phyloP scores from a whole-genome alignment of 2,329 filamentous ascomycete species.

The Ceratocystis diversiconidia region DNA sequence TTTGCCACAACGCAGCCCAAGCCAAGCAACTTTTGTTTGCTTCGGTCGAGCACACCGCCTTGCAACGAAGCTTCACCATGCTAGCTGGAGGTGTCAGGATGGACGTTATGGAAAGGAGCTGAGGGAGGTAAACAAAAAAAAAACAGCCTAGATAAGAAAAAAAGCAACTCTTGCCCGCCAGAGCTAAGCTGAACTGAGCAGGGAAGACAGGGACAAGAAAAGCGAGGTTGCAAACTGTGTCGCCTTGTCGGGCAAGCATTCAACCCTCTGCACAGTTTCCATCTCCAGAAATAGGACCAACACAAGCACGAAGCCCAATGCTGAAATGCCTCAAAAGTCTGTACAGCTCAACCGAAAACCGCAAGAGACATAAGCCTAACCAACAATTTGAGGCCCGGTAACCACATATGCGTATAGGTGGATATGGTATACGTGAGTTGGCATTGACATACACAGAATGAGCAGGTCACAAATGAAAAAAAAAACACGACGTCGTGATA shows the following conservation, averaged over 20 bases:
- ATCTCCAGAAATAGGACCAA: not conserved
- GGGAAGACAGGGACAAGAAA: too few species aligned
- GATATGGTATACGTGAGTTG: not conserved
- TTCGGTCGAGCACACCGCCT: slow-evolving; percentile 1
- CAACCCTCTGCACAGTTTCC: too few species aligned
- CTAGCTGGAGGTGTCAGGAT: not conserved
- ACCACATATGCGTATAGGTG: not conserved
- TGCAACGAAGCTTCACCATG: not conserved
- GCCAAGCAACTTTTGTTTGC: not conserved
- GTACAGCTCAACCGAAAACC: not conserved
- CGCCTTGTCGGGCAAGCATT: too few species aligned
- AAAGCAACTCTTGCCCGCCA: too few species aligned
- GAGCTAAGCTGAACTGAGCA: too few species aligned
- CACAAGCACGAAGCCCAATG: not conserved
- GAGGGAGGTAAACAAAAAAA: not conserved
- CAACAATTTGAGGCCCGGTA: not conserved
- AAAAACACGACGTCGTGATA: not conserved
- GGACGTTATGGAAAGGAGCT: not conserved
- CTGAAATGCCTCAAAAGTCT: not conserved
- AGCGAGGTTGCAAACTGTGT: too few species aligned
- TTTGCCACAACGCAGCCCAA: not conserved
- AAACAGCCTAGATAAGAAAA: too few species aligned
- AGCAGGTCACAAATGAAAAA: not conserved
- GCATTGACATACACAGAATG: not conserved
- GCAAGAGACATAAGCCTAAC: not conserved